A percentile compares a stretch with the other conserved stretches of the same genome.
Evolutionary conservation across 805 yeast genomes (phyloP).

Genomic region (Spathaspora arborariae): DNA sequence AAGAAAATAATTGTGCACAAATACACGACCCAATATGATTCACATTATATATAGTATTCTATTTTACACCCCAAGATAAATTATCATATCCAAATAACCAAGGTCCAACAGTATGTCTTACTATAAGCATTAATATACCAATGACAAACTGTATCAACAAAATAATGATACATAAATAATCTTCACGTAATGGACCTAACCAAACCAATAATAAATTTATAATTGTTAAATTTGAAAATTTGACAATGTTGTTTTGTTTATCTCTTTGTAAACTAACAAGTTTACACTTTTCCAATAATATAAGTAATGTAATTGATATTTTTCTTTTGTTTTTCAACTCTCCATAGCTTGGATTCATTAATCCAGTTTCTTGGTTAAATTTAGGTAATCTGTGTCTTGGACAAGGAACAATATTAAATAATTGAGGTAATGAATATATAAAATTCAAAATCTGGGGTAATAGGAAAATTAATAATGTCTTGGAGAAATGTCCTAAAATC

Average conservation of each 20-base stretch:
- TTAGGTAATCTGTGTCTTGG: constrained; percentile 93
- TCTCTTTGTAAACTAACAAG: constrained; percentile 41
- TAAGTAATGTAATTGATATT: constrained; percentile 12
- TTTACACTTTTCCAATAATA: constrained; percentile 43
- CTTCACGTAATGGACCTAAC: constrained; percentile 91
- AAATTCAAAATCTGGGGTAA: constrained; percentile 91
- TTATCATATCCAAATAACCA: constrained; percentile 89
- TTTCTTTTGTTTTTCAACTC: constrained; percentile 24
- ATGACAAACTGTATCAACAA: constrained; percentile 58
- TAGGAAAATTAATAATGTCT: constrained; percentile 81
- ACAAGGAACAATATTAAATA: constrained; percentile 82
- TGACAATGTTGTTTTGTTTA: constrained; percentile 19
- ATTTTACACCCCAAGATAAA: constrained; percentile 42
- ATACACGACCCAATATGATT: background rate
- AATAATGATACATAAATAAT: constrained; percentile 58
- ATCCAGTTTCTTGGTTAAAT: constrained; percentile 62
- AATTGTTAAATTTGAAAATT: constrained; percentile 79
- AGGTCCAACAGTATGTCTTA: constrained; percentile 82
- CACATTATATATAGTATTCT: constrained; percentile 3
- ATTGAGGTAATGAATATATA: constrained; percentile 86
- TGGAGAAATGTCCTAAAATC: constrained; percentile 92
- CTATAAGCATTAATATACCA: constrained; percentile 63
- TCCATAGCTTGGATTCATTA: constrained; percentile 61
- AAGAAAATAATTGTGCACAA: background rate
- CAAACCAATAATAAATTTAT: constrained; percentile 80